Percentiles rank a stretch among this genome's conserved stretches.
phyloP scores from a whole-genome alignment of 306 rosid genomes.

The Spatholobus suberectus region DNA sequence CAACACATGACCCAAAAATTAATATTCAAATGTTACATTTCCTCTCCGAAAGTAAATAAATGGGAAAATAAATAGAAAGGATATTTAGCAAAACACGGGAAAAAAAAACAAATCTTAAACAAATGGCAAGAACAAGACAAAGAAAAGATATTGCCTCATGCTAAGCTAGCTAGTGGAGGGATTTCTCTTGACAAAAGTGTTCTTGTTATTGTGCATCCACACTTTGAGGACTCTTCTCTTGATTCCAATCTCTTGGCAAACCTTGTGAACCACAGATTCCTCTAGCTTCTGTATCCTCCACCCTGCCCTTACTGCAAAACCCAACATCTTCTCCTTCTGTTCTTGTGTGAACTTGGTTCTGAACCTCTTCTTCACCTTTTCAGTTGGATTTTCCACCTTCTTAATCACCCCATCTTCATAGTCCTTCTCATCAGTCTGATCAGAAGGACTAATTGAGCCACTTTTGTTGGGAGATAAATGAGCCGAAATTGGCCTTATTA shows the following conservation, averaged over 20 bases:
- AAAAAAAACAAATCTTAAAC: neutral
- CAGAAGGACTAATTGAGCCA: constrained; percentile 49
- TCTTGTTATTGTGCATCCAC: constrained; percentile 79
- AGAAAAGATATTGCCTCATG: constrained; percentile 2
- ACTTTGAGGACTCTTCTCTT: constrained; percentile 67
- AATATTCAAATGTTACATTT: neutral
- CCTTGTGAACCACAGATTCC: constrained; percentile 52
- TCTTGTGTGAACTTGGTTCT: constrained; percentile 69
- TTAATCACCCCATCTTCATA: constrained; percentile 16
- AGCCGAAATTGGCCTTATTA: constrained; percentile 10
- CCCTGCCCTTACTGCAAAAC: constrained; percentile 61
- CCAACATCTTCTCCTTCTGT: constrained; percentile 67
- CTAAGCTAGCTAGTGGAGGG: constrained; percentile 23
- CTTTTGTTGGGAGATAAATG: constrained; percentile 49
- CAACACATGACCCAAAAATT: neutral
- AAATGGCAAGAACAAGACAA: neutral
- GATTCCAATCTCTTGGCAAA: constrained; percentile 67
- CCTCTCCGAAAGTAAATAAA: neutral
- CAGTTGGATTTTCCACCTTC: constrained; percentile 34
- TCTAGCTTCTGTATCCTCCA: constrained; percentile 66
- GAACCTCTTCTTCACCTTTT: constrained; percentile 55
- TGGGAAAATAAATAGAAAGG: neutral
- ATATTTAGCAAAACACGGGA: neutral
- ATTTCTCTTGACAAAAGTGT: constrained; percentile 47
- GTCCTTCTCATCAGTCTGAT: constrained; percentile 45